Base-by-base conservation (phyloP, 305 asterid genomes). In the Fraxinus paxiana region DNA sequence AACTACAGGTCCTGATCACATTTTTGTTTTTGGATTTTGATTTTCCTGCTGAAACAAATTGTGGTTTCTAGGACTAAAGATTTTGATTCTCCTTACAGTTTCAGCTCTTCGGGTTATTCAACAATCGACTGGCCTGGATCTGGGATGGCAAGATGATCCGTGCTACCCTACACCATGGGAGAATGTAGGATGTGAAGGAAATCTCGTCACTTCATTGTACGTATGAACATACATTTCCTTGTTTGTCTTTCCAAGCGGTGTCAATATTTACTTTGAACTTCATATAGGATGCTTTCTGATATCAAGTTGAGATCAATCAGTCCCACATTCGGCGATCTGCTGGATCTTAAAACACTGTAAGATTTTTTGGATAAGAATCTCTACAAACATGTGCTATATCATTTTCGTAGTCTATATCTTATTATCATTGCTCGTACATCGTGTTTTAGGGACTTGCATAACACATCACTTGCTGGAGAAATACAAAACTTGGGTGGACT, bases 41-140 rank as follows among this genome's bases (percentile, higher is more conserved):
- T 3, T 31, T 59, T 37, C 30, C 67, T 17, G 15, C 48, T 81
- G 26, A 76, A 59, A 78, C 59, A 46, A 79, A 65, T 37, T 78
- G 41, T 0, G 31, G 30, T 2, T 34, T 22, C 8, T 59, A 48
- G 73, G 35, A 28, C 73, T 67, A 7, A 79, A 6, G 28, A 77
- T 78, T n/a, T 61, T 37, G 7, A 37, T 79, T 30, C 56, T 2
- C 34, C 77, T 74, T 82, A 86, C 87, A 95, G 98, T 93, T 83
- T 92, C 98, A 71, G 98, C 98, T 0, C 98, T 95, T 61, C 92
- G 91, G 88, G 96, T 95, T 82, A 95, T 95, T 86, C 97, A 90
- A 65, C 92, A 92, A 70, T 89, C 96, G 1, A 89, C 92, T 3
- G 96, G 98, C 38, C 79, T 90, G 78, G 91, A 91, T 83, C 89